Evolutionary conservation across 768 basidiomycete genomes (phyloP).

Genomic region (Suillus placidus): DNA sequence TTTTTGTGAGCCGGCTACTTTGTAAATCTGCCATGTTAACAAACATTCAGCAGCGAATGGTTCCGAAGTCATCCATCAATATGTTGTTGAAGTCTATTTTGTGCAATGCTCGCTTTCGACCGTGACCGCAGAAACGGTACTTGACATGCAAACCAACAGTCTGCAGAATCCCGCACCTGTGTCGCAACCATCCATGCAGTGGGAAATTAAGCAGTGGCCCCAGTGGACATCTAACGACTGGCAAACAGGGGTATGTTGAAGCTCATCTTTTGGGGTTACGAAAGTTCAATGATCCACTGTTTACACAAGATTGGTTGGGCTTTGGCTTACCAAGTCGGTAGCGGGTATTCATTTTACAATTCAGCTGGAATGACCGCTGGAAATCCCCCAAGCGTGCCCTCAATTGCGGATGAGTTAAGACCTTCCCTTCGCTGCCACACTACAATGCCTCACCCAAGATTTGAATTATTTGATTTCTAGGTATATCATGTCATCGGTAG

Average conservation of each 20-base stretch:
- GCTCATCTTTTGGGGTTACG: not conserved
- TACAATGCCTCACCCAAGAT: too few species aligned
- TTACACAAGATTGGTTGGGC: not conserved
- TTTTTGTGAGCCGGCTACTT: too few species aligned
- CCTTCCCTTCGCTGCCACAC: too few species aligned
- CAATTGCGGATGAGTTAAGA: too few species aligned
- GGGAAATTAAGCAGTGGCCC: not conserved
- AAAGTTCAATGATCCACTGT: not conserved
- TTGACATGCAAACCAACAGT: not conserved
- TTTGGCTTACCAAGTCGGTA: not conserved
- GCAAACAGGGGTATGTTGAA: not conserved
- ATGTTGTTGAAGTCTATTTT: not conserved
- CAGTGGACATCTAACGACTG: not conserved
- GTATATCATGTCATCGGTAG: conserved; percentile 3
- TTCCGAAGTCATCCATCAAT: too few species aligned
- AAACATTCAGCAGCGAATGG: too few species aligned
- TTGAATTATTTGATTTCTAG: too few species aligned
- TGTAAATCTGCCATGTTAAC: too few species aligned
- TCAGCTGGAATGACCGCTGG: too few species aligned
- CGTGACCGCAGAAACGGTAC: not conserved
- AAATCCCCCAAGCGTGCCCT: too few species aligned
- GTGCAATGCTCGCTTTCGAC: not conserved
- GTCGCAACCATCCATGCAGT: not conserved
- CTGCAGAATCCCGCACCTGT: not conserved
- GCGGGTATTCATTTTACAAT: not conserved